A percentile compares a stretch with the other conserved stretches of the same genome.
phyloP scores from a whole-genome alignment of 108 stramenopile genomes.

The Skeletonema menzelii region DNA sequence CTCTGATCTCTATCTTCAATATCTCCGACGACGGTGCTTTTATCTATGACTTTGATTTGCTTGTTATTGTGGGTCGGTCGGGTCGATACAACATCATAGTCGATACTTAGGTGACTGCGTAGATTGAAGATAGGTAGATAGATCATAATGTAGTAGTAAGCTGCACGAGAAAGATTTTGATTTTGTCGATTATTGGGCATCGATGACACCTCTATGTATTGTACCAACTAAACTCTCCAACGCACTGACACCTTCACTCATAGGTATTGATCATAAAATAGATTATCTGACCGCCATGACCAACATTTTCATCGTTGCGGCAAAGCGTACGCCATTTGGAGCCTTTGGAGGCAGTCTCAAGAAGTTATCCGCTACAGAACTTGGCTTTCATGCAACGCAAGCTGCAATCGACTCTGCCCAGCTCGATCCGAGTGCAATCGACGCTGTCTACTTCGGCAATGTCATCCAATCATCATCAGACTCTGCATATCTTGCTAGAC shows the following conservation, averaged over 20 bases:
- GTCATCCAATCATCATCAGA: conserved; percentile 92
- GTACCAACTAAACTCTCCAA: not conserved
- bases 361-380: conserved; percentile 72
- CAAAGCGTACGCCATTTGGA: conserved; percentile 98
- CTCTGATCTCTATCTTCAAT: too few relatives aligned
- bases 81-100: too few relatives aligned
- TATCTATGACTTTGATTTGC: too few relatives aligned
- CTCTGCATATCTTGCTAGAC: conserved; percentile 93
- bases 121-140: too few relatives aligned
- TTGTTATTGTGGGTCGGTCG: too few relatives aligned
- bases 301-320: conserved; percentile 95
- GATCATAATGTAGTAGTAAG: too few relatives aligned
- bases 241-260: not conserved
- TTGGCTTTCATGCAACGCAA: conserved; percentile 73
- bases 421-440: conserved; percentile 76
- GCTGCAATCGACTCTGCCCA: conserved; percentile 66
- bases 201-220: too few relatives aligned
- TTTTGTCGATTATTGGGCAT: too few relatives aligned
- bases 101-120: too few relatives aligned
- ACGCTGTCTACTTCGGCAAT: conserved; percentile 94
- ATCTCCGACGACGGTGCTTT: too few relatives aligned
- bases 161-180: too few relatives aligned
- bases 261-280: too few relatives aligned
- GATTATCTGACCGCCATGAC: conserved; percentile 40
- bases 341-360: conserved; percentile 95